These are phyloP conservation scores for Trifolium pratense DNA, from an alignment of 306 rosid genomes.

Conservation along the genomic window DNA sequence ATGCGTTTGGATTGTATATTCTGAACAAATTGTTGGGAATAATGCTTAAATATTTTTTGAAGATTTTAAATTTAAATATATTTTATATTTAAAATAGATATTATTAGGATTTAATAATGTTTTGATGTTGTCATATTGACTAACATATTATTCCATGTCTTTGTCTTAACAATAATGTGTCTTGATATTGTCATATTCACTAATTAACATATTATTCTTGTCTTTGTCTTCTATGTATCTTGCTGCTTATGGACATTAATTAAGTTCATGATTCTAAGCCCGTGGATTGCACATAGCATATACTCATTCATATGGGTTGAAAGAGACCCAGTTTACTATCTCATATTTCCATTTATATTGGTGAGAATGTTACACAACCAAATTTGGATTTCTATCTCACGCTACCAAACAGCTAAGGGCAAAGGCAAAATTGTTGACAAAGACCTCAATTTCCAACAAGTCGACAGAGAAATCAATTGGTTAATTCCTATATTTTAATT, in stretches of 20 bases:
- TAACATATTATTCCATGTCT: neutral
- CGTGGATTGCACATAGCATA: slow-evolving; percentile 57
- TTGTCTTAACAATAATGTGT: too few relatives aligned
- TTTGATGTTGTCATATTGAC: neutral
- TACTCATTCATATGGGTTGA: slow-evolving; percentile 37
- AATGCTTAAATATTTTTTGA: too few relatives aligned
- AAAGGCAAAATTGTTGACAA: slow-evolving; percentile 53
- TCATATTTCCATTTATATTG: slow-evolving; percentile 50
- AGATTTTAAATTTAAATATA: too few relatives aligned
- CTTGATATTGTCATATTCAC: too few relatives aligned
- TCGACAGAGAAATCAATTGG: slow-evolving; percentile 74
- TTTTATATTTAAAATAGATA: neutral
- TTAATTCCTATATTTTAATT: neutral
- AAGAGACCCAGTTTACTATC: slow-evolving; percentile 40
- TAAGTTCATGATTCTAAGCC: slow-evolving; percentile 50
- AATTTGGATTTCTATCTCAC: slow-evolving; percentile 65
- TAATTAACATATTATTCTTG: neutral
- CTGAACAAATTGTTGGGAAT: too few relatives aligned
- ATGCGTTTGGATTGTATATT: too few relatives aligned
- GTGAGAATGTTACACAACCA: slow-evolving; percentile 62
- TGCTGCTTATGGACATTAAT: neutral
- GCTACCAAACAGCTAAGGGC: slow-evolving; percentile 59
- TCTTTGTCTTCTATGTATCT: neutral
- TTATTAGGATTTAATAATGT: too few relatives aligned
- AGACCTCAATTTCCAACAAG: slow-evolving; percentile 63